These are phyloP conservation scores for Cruciata laevipes DNA, from an alignment of 257 asterid genomes.

Conservation along the genomic window DNA sequence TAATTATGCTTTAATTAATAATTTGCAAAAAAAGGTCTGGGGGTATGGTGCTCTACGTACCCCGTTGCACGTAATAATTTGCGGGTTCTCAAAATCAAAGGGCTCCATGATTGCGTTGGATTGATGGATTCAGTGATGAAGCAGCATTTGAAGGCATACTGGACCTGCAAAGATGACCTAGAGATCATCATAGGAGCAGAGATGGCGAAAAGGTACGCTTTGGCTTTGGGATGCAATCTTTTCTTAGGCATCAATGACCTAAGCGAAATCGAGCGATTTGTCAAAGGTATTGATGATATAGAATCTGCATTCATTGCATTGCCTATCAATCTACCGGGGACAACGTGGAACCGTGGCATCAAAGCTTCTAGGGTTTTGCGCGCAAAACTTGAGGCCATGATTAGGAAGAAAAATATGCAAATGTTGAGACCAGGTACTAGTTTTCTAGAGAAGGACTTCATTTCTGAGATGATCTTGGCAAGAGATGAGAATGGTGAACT, in stretches of 20 bases:
- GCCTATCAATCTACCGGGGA: slow-evolving; percentile 7
- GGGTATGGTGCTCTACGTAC: too few relatives aligned
- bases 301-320: slow-evolving; percentile 11
- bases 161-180: neutral
- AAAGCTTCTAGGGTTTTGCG: slow-evolving; percentile 8
- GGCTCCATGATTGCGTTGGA: neutral
- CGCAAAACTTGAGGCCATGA: slow-evolving; percentile 7
- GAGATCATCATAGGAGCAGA: neutral
- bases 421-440: neutral
- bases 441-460: neutral
- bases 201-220: neutral
- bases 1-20: too few relatives aligned
- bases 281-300: neutral
- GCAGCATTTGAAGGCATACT: neutral
- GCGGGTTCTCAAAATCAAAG: neutral
- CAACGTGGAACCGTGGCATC: slow-evolving; percentile 1
- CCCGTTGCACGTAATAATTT: too few relatives aligned
- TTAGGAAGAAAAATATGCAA: slow-evolving; percentile 3
- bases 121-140: neutral
- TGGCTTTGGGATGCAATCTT: neutral
- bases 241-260: neutral
- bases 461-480: slow-evolving; percentile 9
- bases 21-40: too few relatives aligned
- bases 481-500: slow-evolving; percentile 13
- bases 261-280: neutral